phyloP scores from a whole-genome alignment of 345 rosid genomes.

The Hibiscus mutabilis region DNA sequence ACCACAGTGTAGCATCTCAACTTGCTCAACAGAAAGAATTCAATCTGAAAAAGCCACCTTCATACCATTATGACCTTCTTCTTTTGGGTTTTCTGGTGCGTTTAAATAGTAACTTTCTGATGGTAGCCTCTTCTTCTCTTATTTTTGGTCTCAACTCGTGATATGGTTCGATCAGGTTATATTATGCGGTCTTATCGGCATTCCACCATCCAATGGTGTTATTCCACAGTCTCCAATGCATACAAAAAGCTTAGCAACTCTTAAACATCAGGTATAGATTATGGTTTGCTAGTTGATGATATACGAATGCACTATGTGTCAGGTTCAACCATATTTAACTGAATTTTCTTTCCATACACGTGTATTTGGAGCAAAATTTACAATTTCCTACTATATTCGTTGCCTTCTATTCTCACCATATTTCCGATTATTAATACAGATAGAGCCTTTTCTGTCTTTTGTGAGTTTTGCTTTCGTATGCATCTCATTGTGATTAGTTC shows the following conservation, averaged over 20 bases:
- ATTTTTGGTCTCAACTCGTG: neutral
- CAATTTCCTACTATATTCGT: neutral
- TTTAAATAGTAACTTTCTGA: neutral
- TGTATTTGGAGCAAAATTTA: neutral
- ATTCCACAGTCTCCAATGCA: constrained; percentile 99
- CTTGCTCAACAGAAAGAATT: constrained; percentile 83
- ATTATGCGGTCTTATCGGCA: constrained; percentile 85
- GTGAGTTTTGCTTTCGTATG: constrained; percentile 9
- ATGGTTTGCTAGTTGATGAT: constrained; percentile 3
- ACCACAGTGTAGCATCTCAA: constrained; percentile 79
- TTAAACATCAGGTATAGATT: constrained; percentile 82
- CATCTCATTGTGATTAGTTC: neutral
- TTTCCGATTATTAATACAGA: neutral
- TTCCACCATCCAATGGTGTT: constrained; percentile 96
- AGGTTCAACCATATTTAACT: neutral
- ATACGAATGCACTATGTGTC: constrained; percentile 3
- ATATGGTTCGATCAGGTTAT: constrained; percentile 42
- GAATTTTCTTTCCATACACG: no score
- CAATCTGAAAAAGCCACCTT: constrained; percentile 74
- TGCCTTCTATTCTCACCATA: neutral
- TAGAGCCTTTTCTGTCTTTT: neutral
- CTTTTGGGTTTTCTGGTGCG: constrained; percentile 67
- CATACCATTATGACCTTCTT: constrained; percentile 73
- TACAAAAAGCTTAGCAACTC: constrained; percentile 88
- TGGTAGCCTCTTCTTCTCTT: neutral